Evolutionary conservation across 306 rosid species (phyloP).

Genomic region (Elaeagnus macrophylla): DNA sequence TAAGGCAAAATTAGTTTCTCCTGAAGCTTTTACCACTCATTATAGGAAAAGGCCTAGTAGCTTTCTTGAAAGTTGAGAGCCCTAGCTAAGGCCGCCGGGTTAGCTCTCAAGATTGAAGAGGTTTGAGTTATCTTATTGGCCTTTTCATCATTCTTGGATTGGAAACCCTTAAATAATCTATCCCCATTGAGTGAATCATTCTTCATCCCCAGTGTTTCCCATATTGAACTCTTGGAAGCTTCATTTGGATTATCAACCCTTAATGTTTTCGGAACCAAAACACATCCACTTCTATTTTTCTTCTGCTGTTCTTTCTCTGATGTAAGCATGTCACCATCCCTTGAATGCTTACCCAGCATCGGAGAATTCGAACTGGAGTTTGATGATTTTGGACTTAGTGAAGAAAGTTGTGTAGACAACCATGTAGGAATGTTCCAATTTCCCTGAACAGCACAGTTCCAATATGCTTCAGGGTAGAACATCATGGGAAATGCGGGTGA

Average conservation of each 20-base stretch:
- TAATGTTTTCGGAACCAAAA: conserved; percentile 77
- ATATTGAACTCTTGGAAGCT: conserved; percentile 90
- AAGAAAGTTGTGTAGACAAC: conserved; percentile 37
- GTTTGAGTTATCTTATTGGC: conserved; percentile 35
- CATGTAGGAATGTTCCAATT: conserved; percentile 67
- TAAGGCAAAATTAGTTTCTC: conserved; percentile 30
- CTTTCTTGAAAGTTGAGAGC: conserved; percentile 65
- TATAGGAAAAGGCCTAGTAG: conserved; percentile 21
- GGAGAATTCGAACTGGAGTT: conserved; percentile 40
- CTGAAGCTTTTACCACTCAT: conserved; percentile 15
- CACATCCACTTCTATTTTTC: conserved; percentile 45
- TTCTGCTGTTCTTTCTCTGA: conserved; percentile 31
- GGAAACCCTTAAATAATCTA: conserved; percentile 64
- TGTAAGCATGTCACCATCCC: conserved; percentile 42
- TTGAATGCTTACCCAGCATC: conserved; percentile 57
- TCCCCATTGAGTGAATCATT: conserved; percentile 51
- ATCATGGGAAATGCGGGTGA: conserved; percentile 64
- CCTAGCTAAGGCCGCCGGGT: conserved; percentile 92
- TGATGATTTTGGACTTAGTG: conserved; percentile 31
- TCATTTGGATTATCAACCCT: conserved; percentile 82
- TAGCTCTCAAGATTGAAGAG: conserved; percentile 54
- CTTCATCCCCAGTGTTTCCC: conserved; percentile 90
- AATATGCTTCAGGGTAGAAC: conserved; percentile 55
- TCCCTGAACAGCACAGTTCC: conserved; percentile 63
- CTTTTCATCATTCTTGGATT: conserved; percentile 39